phyloP scores from a whole-genome alignment of 192 early-diverging fungal species.

The Chytriomyces hyalinus region DNA sequence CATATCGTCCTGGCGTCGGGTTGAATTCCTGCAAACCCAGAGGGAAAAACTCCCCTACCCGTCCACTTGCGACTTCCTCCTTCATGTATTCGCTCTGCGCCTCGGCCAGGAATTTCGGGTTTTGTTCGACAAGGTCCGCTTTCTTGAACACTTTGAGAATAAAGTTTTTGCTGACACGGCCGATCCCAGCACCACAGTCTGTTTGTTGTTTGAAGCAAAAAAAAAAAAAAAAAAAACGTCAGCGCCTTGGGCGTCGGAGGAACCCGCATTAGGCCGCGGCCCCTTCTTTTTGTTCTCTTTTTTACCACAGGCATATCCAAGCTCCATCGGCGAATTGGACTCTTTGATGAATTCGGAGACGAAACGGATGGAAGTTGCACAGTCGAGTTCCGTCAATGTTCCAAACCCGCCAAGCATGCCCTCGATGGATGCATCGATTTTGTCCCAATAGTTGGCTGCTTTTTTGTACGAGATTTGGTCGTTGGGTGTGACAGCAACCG shows the following conservation, averaged over 20 bases:
- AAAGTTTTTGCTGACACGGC: conserved; percentile 87
- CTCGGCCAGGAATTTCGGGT: conserved; percentile 73
- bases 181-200: conserved; percentile 96
- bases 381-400: conserved; percentile 73
- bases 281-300: not conserved
- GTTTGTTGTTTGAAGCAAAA: not conserved
- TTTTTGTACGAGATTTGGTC: conserved; percentile 49
- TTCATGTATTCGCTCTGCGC: conserved; percentile 68
- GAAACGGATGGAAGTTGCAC: conserved; percentile 70
- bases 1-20: conserved; percentile 73
- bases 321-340: not conserved
- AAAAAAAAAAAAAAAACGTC: not conserved
- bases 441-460: conserved; percentile 56
- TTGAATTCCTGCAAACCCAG: conserved; percentile 84
- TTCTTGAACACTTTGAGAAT: conserved; percentile 77
- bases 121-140: conserved; percentile 93
- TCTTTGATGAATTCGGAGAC: conserved; percentile 64
- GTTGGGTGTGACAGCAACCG: not conserved
- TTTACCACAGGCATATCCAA: conserved; percentile 50
- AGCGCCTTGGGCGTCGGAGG: not conserved
- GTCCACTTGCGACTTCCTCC: conserved; percentile 49
- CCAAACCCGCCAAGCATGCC: conserved; percentile 94
- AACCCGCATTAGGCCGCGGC: not conserved
- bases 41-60: conserved; percentile 56
- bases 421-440: conserved; percentile 60